Percentiles rank a stretch among this genome's conserved stretches.
These are phyloP conservation scores for Aspergillus egyptiacus DNA, from an alignment of 495 filamentous ascomycete species.

Conservation along the genomic window DNA sequence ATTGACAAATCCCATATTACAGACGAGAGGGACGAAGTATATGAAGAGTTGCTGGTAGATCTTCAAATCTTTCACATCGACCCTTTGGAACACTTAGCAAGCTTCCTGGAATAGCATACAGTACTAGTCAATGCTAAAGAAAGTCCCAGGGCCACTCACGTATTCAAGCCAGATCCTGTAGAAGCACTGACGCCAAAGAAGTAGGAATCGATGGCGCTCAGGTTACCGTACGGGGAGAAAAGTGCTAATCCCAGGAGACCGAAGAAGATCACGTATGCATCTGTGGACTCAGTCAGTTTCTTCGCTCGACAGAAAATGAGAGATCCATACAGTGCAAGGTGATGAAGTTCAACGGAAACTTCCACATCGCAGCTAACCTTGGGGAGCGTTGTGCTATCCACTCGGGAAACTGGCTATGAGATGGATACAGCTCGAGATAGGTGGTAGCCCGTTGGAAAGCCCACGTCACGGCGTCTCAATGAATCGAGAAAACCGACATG, in stretches of 20 bases:
- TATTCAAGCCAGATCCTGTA: slow-evolving; percentile 39
- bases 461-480: too few species aligned
- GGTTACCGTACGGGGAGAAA: slow-evolving; percentile 36
- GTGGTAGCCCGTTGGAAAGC: too few species aligned
- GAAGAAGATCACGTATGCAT: slow-evolving; percentile 33
- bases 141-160: slow-evolving; percentile 20
- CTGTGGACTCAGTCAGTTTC: slow-evolving; percentile 15
- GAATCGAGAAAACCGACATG: too few species aligned
- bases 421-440: too few species aligned
- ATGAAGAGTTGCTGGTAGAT: slow-evolving; percentile 37
- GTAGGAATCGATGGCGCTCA: slow-evolving; percentile 37
- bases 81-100: slow-evolving; percentile 10
- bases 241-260: slow-evolving; percentile 31
- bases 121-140: too few species aligned
- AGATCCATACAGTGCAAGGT: slow-evolving; percentile 48
- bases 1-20: slow-evolving; percentile 34
- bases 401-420: too few species aligned
- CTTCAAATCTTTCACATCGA: slow-evolving; percentile 33
- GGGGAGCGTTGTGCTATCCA: too few species aligned
- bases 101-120: too few species aligned
- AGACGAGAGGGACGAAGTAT: slow-evolving; percentile 30
- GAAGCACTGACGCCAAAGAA: slow-evolving; percentile 41
- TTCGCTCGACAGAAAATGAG: background rate
- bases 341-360: slow-evolving; percentile 58
- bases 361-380: slow-evolving; percentile 21